Evolutionary conservation across 495 filamentous ascomycete species (phyloP), one percentile per base, ranked within the genome.

Genomic region (Penicillium dipodomyicola): DNA sequence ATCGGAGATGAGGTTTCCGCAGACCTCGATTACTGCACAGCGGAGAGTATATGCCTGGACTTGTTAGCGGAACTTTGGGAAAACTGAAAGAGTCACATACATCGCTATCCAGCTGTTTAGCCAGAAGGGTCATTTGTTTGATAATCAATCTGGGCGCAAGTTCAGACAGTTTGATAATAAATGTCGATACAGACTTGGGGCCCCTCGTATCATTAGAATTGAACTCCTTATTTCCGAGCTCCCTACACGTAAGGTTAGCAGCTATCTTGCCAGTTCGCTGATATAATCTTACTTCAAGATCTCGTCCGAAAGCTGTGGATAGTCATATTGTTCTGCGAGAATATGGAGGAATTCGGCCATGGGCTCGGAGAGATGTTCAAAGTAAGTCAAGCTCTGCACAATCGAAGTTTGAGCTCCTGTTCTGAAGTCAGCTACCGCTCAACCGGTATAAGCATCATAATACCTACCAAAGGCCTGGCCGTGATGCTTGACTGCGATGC

Each of bases 321-420:
- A 96, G 72, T 99, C 94, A 75, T 97, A 99, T 82, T 97, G 91
- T 65, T 97, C 92, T 0, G 90, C 83, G 23, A 99, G 79, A 62
- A 99, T 99, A 60, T 97, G 92, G 0, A 97, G 77, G 63, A 97
- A 96, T 71, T 99, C 94, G 20, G 94, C 95, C 94, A 99, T 99
- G 0, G 95, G 95, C 68, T 99, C 94, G 0, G 94, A 91, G 15
- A 99, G 74, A 70, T 99, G 94, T 71, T 99, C 94, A 56, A 97
- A 99, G 72, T 99, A 99, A 0, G 95, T 94, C 54, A 99, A 75
- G 64, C 92, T 97, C 67, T 97, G 94, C 45, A 97, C 89, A 67
- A 97, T 96, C 9, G 92, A 95, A 6, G 95, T 97, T 83, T 97
- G 94, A 20, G 94, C 95, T 46, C 90, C 93, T 96, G 57, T 19